These are phyloP conservation scores for Carex scoparia DNA, from an alignment of 176 grass and related monocot genomes.

Conservation along the genomic window DNA sequence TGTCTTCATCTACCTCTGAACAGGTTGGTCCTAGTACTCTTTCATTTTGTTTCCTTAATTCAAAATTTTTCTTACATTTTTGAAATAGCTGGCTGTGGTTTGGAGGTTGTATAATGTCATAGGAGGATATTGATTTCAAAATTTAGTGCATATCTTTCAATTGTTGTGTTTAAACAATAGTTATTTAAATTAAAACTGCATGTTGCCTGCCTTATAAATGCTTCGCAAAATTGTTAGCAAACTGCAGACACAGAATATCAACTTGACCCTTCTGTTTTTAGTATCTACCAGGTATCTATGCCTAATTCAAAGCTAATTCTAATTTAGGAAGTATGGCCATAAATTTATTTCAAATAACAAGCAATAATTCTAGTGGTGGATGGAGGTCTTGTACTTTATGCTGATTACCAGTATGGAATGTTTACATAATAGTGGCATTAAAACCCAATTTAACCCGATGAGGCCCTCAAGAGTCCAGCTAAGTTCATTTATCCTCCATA, in stretches of 20 bases:
- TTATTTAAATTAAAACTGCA: background rate
- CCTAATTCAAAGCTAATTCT: too few species aligned
- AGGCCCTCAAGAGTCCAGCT: background rate
- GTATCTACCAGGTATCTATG: too few species aligned
- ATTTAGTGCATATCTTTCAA: background rate
- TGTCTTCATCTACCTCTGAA: constrained; percentile 27
- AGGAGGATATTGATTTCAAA: background rate
- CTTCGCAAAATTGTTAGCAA: background rate
- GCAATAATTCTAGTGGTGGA: too few species aligned
- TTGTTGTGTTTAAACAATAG: background rate
- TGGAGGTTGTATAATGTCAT: background rate
- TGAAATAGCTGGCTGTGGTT: background rate
- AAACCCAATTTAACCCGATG: background rate
- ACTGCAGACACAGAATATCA: background rate
- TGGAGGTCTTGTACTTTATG: too few species aligned
- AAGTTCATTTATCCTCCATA: too few species aligned
- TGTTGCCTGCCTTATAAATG: background rate
- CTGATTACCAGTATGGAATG: too few species aligned
- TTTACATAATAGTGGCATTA: background rate
- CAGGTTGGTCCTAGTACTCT: constrained; percentile 37
- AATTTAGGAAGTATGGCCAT: too few species aligned
- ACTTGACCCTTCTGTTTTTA: background rate
- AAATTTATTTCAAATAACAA: too few species aligned
- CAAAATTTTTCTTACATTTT: background rate
- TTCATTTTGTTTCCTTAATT: background rate